Conservation (phyloP, 2,329 filamentous ascomycete genomes). For the Sporothrix inflata region DNA sequence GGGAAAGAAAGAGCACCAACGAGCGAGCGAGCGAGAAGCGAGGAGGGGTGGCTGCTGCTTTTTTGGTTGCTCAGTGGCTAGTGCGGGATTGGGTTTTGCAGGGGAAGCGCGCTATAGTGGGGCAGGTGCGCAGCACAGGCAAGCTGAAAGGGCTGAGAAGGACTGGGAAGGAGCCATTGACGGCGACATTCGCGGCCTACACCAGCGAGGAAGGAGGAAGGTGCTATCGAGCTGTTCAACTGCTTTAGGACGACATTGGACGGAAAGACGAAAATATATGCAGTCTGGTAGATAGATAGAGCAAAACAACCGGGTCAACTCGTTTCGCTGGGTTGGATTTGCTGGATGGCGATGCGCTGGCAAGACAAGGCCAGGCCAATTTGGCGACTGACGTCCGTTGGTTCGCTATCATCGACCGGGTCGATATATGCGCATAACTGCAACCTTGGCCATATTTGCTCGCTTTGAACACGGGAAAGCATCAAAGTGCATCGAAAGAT, state of each 20-base stretch:
- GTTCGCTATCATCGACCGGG: constrained; percentile 21
- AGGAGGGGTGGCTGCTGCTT: constrained; percentile 23
- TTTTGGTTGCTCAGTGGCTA: constrained; percentile 14
- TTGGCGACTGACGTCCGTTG: constrained; percentile 12
- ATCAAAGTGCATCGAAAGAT: neutral
- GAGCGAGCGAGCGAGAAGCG: neutral
- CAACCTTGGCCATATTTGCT: neutral
- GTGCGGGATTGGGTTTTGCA: constrained; percentile 11
- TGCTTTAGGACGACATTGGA: neutral
- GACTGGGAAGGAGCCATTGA: constrained; percentile 6
- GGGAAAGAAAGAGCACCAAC: constrained; percentile 11
- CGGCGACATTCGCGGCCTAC: neutral
- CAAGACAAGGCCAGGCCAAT: constrained; percentile 1
- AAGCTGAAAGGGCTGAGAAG: constrained; percentile 20
- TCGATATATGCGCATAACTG: constrained; percentile 5
- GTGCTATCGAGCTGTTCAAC: neutral
- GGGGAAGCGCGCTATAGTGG: constrained; percentile 19
- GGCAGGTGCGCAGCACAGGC: constrained; percentile 13
- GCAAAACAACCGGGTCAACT: neutral
- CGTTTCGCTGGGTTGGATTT: neutral
- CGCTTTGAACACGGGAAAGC: neutral
- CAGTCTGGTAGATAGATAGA: neutral
- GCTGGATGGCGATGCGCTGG: constrained; percentile 25
- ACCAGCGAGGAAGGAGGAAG: neutral
- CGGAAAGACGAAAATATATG: neutral